Evolutionary conservation across 768 basidiomycete genomes (phyloP), one percentile per base, ranked within the genome.

Genomic region (Phanerodontia chrysosporium): DNA sequence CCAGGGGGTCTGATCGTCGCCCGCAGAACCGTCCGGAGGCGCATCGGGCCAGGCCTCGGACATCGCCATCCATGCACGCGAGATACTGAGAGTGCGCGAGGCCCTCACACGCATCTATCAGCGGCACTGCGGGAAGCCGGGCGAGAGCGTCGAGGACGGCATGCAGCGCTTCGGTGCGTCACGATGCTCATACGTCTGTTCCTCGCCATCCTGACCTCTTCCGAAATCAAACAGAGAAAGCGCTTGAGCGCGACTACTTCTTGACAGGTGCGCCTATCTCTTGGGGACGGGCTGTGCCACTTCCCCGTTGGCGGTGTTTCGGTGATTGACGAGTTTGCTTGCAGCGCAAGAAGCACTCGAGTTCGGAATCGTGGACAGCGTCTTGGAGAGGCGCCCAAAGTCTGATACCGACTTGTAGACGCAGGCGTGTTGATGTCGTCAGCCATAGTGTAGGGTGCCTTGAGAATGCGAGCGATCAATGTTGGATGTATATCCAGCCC

Each of bases 1-100:
- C 18, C 18, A 10, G 18, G 9, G 10, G n/a, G 16, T 4, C 39
- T 42, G 16, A 48, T 25, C 16, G 4, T 51, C 51, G 10, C 53
- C 49, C 51, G 54, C 75, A 97, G 95, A 98, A 73, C 96, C 96
- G 0, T 96, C 94, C 35, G 96, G 96, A 56, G 96, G 95, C 39
- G 95, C 95, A 46, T 90, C 90, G 29, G 96, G 96, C 3, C 95
- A 96, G 71, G 96, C 96, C 22, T 88, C 89, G 42, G 96, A 98
- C 73, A 96, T 98, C 65, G 92, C 94, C n/a, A 95, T 96, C 62
- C 93, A 96, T 69, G 96, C 96, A 3, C 91, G 90, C 71, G 95
- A 98, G 75, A 98, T 98, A 67, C 80, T 98, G 27, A 86, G 95
- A 44, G 87, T 95, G 62, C 82, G 95, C 45, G 83, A 90, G 61